Conservation (phyloP, 495 filamentous ascomycete species). For the Penicillium paradoxum region DNA sequence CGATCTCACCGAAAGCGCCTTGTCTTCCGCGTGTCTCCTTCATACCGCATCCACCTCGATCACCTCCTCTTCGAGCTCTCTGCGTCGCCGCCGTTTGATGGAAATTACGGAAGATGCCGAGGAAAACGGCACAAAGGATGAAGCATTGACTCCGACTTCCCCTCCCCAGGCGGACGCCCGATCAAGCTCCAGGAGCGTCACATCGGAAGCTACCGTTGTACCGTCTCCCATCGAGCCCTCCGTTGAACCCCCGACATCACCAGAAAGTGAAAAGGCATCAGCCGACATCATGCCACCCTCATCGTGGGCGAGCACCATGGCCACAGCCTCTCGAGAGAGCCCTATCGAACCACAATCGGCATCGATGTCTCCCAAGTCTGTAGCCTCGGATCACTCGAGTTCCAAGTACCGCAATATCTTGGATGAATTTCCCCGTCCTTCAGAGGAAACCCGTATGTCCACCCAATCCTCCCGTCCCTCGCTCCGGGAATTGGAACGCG, state of each 20-base stretch:
- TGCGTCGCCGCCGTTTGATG: constrained; percentile 69
- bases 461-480: constrained; percentile 62
- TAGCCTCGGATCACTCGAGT: constrained; percentile 15
- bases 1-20: constrained; percentile 79
- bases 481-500: constrained; percentile 56
- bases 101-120: constrained; percentile 84
- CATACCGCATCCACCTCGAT: constrained; percentile 86
- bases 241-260: constrained; percentile 14
- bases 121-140: constrained; percentile 59
- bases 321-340: constrained; percentile 21
- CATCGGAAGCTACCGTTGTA: constrained; percentile 38
- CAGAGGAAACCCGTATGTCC: constrained; percentile 44
- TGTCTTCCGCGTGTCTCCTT: constrained; percentile 83
- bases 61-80: constrained; percentile 77
- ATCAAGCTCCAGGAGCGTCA: constrained; percentile 33
- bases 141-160: constrained; percentile 13
- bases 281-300: constrained; percentile 16
- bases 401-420: constrained; percentile 25
- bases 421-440: constrained; percentile 38
- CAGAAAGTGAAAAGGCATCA: constrained; percentile 15
- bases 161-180: constrained; percentile 18
- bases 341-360: constrained; percentile 14
- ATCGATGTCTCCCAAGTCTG: constrained; percentile 19
- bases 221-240: constrained; percentile 19
- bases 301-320: constrained; percentile 17